Conservation (phyloP, 2,329 filamentous ascomycete species). For the Sporothrix schenckii region DNA sequence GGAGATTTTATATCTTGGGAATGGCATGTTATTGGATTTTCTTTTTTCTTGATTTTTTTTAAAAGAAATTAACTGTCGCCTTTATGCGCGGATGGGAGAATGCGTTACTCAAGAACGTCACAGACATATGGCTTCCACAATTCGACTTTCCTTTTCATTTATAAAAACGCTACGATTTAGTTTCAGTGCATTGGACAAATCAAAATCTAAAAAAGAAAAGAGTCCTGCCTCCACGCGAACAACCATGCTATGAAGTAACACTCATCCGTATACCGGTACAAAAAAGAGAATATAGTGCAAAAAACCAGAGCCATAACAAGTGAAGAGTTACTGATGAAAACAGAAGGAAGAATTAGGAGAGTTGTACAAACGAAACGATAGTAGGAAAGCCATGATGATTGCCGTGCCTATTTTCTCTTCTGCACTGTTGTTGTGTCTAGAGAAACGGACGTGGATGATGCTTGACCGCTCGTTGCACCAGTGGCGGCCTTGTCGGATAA, state of each 20-base stretch:
- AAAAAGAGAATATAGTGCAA: not conserved
- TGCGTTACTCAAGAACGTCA: not conserved
- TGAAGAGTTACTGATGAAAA: not conserved
- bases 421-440: slow-evolving; percentile 5
- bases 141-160: not conserved
- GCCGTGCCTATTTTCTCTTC: slow-evolving; percentile 17
- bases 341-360: not conserved
- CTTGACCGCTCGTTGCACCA: not conserved
- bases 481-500: not conserved
- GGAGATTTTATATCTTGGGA: slow-evolving; percentile 9
- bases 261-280: not conserved
- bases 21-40: slow-evolving; percentile 17
- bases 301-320: not conserved
- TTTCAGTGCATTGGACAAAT: not conserved
- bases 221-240: not conserved
- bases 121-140: not conserved
- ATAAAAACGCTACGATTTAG: not conserved
- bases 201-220: not conserved
- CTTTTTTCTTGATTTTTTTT: not conserved
- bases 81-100: not conserved
- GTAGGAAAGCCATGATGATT: not conserved
- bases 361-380: not conserved
- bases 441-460: slow-evolving; percentile 9
- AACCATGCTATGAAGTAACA: not conserved
- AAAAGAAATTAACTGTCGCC: not conserved